Percentiles rank a stretch among this genome's conserved stretches.
These are phyloP conservation scores for Pythium diclinum DNA, from an alignment of 352 stramenopile genomes.

Conservation along the genomic window DNA sequence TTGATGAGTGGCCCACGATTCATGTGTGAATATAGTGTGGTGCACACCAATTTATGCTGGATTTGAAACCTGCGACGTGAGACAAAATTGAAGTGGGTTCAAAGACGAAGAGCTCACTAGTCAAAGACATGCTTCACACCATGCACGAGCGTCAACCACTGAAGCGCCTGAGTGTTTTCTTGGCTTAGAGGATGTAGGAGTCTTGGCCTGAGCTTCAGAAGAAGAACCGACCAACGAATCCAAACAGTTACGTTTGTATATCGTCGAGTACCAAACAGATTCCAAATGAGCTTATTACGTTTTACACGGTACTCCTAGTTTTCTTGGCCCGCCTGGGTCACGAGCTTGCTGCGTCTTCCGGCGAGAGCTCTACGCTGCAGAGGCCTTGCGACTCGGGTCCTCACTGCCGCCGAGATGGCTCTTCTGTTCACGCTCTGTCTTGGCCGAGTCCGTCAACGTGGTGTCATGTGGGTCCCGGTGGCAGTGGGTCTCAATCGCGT, in stretches of 20 bases:
- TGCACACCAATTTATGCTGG: background rate
- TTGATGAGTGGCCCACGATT: conserved; percentile 1
- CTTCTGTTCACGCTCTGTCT: conserved; percentile 24
- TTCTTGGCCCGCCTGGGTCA: no score
- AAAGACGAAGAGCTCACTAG: background rate
- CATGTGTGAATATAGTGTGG: background rate
- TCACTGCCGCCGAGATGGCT: conserved; percentile 15
- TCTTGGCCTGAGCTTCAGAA: no score
- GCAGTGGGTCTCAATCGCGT: conserved; percentile 1
- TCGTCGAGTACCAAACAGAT: no score
- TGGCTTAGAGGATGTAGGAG: no score
- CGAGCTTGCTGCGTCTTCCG: no score
- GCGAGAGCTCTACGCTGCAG: conserved; percentile 1
- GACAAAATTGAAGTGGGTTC: conserved; percentile 3
- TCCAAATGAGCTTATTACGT: no score
- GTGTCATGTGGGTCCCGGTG: background rate
- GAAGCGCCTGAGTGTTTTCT: no score
- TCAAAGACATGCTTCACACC: no score
- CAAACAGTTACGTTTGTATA: no score
- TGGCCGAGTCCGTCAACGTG: conserved; percentile 16
- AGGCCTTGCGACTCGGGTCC: conserved; percentile 13
- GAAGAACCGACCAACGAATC: no score
- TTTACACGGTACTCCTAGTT: no score
- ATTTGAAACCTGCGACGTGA: background rate
- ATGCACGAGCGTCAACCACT: no score